These are phyloP conservation scores for Gossypium anomalum DNA, from an alignment of 345 rosid species.

Conservation along the genomic window DNA sequence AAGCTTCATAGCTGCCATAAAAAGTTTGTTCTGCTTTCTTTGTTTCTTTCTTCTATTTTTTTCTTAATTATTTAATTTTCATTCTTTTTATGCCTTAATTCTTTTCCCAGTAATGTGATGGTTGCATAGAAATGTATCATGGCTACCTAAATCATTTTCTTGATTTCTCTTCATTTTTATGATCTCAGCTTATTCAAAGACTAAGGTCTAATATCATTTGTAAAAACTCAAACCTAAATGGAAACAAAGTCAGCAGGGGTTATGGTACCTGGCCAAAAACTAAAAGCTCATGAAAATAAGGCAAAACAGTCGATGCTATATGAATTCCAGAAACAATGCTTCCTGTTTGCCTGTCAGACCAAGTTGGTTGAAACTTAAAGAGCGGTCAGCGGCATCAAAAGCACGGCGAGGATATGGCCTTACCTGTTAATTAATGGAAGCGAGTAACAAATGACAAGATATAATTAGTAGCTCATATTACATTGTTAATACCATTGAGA, in stretches of 20 bases:
- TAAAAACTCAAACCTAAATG: not conserved
- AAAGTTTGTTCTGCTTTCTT: not conserved
- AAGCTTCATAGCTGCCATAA: not conserved
- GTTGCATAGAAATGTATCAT: not conserved
- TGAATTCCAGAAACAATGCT: constrained; percentile 68
- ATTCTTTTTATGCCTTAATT: not conserved
- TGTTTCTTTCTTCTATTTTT: not conserved
- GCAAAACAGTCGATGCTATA: constrained; percentile 24
- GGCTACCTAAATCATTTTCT: not conserved
- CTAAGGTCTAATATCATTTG: not conserved
- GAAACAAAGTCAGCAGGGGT: not conserved
- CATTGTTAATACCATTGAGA: not conserved
- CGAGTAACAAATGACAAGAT: not conserved
- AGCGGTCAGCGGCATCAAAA: constrained; percentile 42
- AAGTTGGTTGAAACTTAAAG: constrained; percentile 52
- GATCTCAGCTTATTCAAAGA: not conserved
- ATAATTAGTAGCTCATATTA: not conserved
- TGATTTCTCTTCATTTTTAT: not conserved
- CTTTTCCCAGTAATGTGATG: not conserved
- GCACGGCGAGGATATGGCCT: constrained; percentile 70
- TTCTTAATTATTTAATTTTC: not conserved
- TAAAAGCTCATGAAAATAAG: not conserved
- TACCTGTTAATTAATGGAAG: constrained; percentile 45
- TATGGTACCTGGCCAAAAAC: not conserved
- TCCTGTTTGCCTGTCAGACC: constrained; percentile 80